Percentiles rank a stretch among this genome's conserved stretches.
Evolutionary conservation across 495 filamentous ascomycete genomes (phyloP).

Genomic region (Tuber indicum): DNA sequence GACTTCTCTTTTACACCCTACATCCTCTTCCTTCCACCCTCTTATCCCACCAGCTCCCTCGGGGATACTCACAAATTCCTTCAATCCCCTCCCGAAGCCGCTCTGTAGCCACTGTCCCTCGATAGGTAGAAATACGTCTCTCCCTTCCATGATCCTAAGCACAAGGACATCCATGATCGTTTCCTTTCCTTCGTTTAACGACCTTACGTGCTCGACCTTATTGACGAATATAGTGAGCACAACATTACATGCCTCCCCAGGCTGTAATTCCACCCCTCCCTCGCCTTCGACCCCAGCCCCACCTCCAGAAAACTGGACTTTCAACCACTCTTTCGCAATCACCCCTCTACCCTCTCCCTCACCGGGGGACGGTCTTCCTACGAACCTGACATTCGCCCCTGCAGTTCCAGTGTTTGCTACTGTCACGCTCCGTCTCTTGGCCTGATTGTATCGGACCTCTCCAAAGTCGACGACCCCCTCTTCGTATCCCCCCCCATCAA

Average conservation of each 20-base stretch:
- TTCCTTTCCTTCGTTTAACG: slow-evolving; percentile 61
- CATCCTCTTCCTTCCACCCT: slow-evolving; percentile 43
- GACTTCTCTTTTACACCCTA: slow-evolving; percentile 39
- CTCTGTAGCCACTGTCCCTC: slow-evolving; percentile 71
- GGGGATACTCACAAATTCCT: slow-evolving; percentile 76
- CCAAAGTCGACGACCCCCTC: slow-evolving; percentile 70
- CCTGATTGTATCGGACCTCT: slow-evolving; percentile 59
- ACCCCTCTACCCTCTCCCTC: slow-evolving; percentile 43
- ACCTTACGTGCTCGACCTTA: slow-evolving; percentile 56
- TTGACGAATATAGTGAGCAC: slow-evolving; percentile 59
- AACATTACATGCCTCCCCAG: slow-evolving; percentile 72
- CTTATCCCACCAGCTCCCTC: slow-evolving; percentile 58
- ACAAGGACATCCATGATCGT: slow-evolving; percentile 80
- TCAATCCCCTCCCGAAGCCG: slow-evolving; percentile 73
- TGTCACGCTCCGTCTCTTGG: slow-evolving; percentile 60
- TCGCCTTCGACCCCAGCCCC: slow-evolving; percentile 20
- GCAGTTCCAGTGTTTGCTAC: slow-evolving; percentile 87
- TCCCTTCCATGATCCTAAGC: slow-evolving; percentile 73
- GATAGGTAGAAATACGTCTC: slow-evolving; percentile 86
- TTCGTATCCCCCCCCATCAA: slow-evolving; percentile 42
- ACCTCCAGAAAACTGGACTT: slow-evolving; percentile 26
- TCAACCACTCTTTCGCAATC: slow-evolving; percentile 34
- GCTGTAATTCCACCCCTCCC: slow-evolving; percentile 57
- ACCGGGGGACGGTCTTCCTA: slow-evolving; percentile 55
- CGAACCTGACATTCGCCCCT: slow-evolving; percentile 65